Conservation (phyloP, 108 stramenopile genomes). For the Skeletonema grethae region DNA sequence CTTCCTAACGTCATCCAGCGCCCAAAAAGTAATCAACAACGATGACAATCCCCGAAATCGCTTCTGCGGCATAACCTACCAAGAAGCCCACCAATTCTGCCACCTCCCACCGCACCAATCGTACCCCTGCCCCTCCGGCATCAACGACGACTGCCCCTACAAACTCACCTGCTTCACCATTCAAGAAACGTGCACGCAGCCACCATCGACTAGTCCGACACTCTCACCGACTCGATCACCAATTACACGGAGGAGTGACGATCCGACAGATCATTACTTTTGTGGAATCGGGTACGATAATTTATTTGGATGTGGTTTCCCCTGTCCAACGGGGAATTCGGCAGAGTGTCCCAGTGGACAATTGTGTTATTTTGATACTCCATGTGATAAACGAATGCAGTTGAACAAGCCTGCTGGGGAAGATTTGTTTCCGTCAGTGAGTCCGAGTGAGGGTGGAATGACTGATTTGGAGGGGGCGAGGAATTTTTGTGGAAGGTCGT, state of each 20-base stretch:
- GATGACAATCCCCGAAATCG: constrained; percentile 24
- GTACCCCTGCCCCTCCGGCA: constrained; percentile 25
- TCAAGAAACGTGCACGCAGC: constrained; percentile 19
- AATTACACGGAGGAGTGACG: constrained; percentile 9
- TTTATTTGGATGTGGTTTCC: constrained; percentile 24
- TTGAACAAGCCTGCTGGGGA: too few species aligned
- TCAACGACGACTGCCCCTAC: constrained; percentile 29
- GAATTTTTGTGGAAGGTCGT: constrained; percentile 37
- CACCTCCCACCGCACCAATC: constrained; percentile 29
- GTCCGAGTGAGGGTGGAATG: background rate
- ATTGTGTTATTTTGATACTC: constrained; percentile 1
- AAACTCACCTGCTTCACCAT: constrained; percentile 30
- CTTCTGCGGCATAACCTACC: constrained; percentile 30
- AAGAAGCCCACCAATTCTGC: constrained; percentile 32
- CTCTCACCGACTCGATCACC: constrained; percentile 10
- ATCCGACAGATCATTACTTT: constrained; percentile 32
- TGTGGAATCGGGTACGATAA: constrained; percentile 43
- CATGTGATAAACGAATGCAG: background rate
- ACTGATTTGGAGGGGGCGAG: background rate
- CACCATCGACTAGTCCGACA: constrained; percentile 16
- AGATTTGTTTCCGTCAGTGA: too few species aligned
- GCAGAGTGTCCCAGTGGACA: constrained; percentile 8
- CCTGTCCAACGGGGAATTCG: background rate
- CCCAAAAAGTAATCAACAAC: background rate
- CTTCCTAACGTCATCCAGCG: background rate